Conservation (phyloP, 768 basidiomycete species). For the Trametes meyenii region DNA sequence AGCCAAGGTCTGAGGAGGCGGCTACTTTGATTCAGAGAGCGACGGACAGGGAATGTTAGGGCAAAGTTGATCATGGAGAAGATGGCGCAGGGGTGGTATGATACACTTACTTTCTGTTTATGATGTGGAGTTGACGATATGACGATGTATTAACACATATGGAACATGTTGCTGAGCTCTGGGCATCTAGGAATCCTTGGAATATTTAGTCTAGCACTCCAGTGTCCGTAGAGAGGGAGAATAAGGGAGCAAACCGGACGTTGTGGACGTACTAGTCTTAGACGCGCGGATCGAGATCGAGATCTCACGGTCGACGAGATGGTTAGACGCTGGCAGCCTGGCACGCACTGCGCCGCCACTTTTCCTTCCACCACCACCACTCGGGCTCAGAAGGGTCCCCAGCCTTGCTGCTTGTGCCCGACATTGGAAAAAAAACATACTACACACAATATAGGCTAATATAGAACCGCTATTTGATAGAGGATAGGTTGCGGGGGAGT, state of each 20-base stretch:
- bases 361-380: not conserved
- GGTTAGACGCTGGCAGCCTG: not conserved
- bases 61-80: not conserved
- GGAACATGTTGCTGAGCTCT: no score
- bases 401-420: no score
- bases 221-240: no score
- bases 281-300: not conserved
- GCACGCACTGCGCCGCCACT: not conserved
- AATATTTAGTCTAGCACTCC: no score
- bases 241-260: not conserved
- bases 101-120: not conserved
- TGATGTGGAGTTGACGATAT: no score
- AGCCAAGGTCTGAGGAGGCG: constrained; percentile 24
- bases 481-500: not conserved
- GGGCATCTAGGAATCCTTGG: no score
- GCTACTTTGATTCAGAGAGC: constrained; percentile 15
- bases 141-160: no score
- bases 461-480: no score
- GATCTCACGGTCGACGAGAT: not conserved
- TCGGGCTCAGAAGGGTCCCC: not conserved
- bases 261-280: not conserved
- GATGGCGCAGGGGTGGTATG: not conserved
- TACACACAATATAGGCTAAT: no score
- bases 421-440: no score
- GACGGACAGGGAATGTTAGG: not conserved